Percentiles rank a stretch among this genome's conserved stretches.
phyloP scores from a whole-genome alignment of 208 protist species.

The Tritrichomonas foetus region DNA sequence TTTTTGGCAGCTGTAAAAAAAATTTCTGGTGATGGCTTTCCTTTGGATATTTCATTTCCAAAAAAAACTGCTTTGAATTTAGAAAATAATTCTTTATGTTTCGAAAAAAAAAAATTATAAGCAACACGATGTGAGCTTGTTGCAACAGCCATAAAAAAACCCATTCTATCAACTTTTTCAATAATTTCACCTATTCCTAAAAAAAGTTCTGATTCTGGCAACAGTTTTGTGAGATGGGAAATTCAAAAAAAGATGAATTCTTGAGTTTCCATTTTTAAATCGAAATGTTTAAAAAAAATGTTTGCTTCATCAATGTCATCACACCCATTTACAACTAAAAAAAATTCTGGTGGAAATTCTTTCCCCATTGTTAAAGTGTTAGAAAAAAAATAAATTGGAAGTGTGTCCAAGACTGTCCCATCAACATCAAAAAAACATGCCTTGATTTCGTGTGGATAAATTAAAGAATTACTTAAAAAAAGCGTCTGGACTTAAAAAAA shows the following conservation, averaged over 20 bases:
- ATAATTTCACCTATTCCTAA: background rate
- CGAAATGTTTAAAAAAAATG: background rate
- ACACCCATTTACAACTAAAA: background rate
- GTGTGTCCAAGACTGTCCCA: background rate
- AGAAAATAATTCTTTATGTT: background rate
- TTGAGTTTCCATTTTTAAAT: background rate
- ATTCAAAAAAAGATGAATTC: background rate
- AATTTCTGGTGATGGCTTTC: constrained; percentile 11
- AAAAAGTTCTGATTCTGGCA: background rate
- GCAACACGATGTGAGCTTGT: background rate
- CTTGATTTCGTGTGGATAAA: background rate
- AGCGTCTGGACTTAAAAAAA: too few relatives aligned
- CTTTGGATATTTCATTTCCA: background rate
- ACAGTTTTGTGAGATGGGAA: background rate
- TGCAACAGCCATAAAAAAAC: background rate
- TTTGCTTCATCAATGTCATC: background rate
- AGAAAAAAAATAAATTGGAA: background rate
- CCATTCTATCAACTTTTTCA: background rate
- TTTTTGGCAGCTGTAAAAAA: background rate
- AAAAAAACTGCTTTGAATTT: background rate
- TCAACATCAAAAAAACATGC: background rate
- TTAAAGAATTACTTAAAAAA: too few relatives aligned
- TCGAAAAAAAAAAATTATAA: background rate
- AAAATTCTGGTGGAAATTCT: background rate
- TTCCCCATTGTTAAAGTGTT: background rate